Evolutionary conservation across 75 land plant genomes (phyloP), one percentile per base, ranked within the genome.

Genomic region (Gnetum montanum): DNA sequence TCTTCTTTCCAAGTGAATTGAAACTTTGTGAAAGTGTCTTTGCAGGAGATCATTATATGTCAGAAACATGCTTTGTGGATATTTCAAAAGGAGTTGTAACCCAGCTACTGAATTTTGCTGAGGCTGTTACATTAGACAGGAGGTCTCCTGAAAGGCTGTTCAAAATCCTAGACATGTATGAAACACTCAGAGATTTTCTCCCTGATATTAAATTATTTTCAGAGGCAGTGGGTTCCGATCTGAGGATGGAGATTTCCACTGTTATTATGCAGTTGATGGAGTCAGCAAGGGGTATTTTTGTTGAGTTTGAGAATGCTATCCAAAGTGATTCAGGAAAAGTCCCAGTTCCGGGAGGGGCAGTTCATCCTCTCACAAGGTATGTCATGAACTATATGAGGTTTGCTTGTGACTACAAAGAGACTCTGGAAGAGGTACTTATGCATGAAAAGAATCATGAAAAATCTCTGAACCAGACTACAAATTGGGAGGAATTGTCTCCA

Each of bases 321-420:
- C 60, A 70, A 4, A 62, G 80, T 0, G 89, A 88, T 27, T 65
- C 82, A 11, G 50, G 66, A 0, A 64, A 46, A 16, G 47, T 7
- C 15, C 70, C 72, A 15, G 57, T 49, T 26, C 57, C 82, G 44
- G 88, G 90, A 36, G 81, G 84, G 6, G 79, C 80, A 0, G 50
- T 84, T 3, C 90, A 84, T 59, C 94, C 94, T 27, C 80, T 88
- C 25, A 88, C 94, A 6, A 79, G 94, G 7, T 84, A 84, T 44
- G 84, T 80, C 27, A 76, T 84, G 84, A 84, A 84, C 57, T 88
- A 88, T 57, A 69, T 84, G 47, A 68, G 82, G 3, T 80, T 86
- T 19, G 79, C 88, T 8, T 76, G 75, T 47, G 60, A 70, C 0
- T 88, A 87, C 4, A 29, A 54, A 35, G 66, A 49, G 15, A 77